phyloP scores from a whole-genome alignment of 176 grass and related monocot species.

The Secale cereale region DNA sequence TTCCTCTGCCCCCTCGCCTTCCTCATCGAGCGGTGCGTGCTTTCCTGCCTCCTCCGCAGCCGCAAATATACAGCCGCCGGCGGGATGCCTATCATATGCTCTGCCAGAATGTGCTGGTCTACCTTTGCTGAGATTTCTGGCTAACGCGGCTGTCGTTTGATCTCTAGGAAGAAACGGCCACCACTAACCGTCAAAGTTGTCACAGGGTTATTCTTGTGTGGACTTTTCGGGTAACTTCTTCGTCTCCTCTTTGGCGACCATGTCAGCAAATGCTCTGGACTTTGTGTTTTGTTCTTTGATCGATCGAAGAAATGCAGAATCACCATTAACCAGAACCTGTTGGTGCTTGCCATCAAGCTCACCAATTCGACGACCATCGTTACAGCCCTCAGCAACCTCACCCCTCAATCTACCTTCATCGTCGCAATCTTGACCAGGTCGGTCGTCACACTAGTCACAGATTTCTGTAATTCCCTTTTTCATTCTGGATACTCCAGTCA shows the following conservation, averaged over 20 bases:
- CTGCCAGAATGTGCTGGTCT: not conserved
- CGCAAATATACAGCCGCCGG: not conserved
- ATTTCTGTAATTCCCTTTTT: not conserved
- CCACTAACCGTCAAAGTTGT: slow-evolving; percentile 37
- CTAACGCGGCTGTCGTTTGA: not conserved
- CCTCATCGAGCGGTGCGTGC: slow-evolving; percentile 47
- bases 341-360: slow-evolving; percentile 49
- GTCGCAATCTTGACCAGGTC: slow-evolving; percentile 50
- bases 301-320: slow-evolving; percentile 12
- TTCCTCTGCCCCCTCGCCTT: slow-evolving; percentile 61
- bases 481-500: not conserved
- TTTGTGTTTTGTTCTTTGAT: not conserved
- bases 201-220: slow-evolving; percentile 18
- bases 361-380: slow-evolving; percentile 46
- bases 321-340: slow-evolving; percentile 39
- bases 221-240: slow-evolving; percentile 35
- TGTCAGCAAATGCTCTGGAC: too few species aligned
- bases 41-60: too few species aligned
- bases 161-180: slow-evolving; percentile 45
- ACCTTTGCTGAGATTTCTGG: not conserved
- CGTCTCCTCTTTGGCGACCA: not conserved
- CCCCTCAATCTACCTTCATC: slow-evolving; percentile 54
- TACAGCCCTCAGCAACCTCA: slow-evolving; percentile 55
- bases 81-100: not conserved
- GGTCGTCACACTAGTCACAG: not conserved